Base-by-base conservation (phyloP, 2,329 filamentous ascomycete genomes). In the Xenosphaeropsis pyriputrescens region DNA sequence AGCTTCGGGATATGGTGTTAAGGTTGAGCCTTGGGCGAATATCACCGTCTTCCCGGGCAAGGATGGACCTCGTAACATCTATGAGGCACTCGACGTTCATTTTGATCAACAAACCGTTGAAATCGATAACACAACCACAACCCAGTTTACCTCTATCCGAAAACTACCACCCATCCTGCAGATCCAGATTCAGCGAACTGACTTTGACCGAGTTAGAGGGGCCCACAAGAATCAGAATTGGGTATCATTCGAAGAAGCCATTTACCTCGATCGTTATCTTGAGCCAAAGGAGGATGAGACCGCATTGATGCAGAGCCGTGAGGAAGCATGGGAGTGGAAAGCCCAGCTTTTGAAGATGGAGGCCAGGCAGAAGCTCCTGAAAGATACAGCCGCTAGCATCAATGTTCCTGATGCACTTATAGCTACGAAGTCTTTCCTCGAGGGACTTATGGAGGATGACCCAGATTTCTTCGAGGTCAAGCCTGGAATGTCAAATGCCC, bases 251-350 rank as follows among this genome's bases (percentile, higher is more conserved):
- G 77, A 80, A 4, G 79, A 91, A 46, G 78, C 70, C 2, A 68
- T 98, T 11, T 93, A 84, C 52, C 66, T 98, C 38, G 91, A 96
- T 57, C 74, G 88, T 18, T 98, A 93, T 56, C 79, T 88, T 68
- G 77, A 85, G 43, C 71, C 73, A 4, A 63, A 68, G 1, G 64
- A 67, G 36, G 45, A 42, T 4, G 67, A 74, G 31, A 72, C 76
- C 61, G 12, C 22, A 9, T 26, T 85, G 2, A 72, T 83, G 53
- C 61, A 68, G 32, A 66, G 72, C 32, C 75, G 85, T 18, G 68
- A 77, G 43, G 65, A 79, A 43, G 74, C 74, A 33, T 95, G 89
- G 89, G 68, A 71, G 34, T 74, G 81, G 57, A 83, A 85, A 43
- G 67, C 70, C 41, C 64, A 75, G 34, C 58, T 91, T 11, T 66